Conservation (phyloP, 2,329 filamentous ascomycete species). For the Hymenotorrendiella dingleyae region DNA sequence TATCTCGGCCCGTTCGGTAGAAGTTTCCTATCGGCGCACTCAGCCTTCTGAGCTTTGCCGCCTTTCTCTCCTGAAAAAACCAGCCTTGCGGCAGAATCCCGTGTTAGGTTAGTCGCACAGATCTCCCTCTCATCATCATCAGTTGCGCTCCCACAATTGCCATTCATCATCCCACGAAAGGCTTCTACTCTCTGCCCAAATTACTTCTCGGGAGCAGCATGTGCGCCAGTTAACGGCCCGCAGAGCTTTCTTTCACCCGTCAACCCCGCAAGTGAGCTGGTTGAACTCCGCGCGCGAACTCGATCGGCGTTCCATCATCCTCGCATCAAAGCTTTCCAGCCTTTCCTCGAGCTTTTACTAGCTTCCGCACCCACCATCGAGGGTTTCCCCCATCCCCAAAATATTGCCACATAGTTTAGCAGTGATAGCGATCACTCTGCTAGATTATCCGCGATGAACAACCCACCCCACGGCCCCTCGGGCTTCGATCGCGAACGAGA, state of each 20-base stretch:
- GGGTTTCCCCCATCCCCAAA: background rate
- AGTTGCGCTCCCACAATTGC: too few relatives aligned
- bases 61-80: background rate
- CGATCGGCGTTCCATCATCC: constrained; percentile 1
- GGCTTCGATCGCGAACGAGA: constrained; percentile 35
- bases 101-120: too few relatives aligned
- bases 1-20: too few relatives aligned
- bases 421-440: background rate
- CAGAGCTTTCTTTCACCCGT: background rate
- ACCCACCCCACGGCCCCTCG: constrained; percentile 27
- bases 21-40: too few relatives aligned
- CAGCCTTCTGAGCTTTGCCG: background rate
- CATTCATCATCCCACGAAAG: background rate
- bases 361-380: background rate
- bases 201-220: background rate
- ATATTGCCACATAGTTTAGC: background rate
- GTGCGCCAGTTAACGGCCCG: background rate
- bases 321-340: constrained; percentile 3
- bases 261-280: background rate
- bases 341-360: constrained; percentile 1
- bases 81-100: background rate
- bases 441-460: constrained; percentile 22
- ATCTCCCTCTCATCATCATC: too few relatives aligned
- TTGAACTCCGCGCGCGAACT: background rate
- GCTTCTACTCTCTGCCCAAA: background rate